Evolutionary conservation across 2,329 filamentous ascomycete species (phyloP).

Genomic region (Whalleya microplaca): DNA sequence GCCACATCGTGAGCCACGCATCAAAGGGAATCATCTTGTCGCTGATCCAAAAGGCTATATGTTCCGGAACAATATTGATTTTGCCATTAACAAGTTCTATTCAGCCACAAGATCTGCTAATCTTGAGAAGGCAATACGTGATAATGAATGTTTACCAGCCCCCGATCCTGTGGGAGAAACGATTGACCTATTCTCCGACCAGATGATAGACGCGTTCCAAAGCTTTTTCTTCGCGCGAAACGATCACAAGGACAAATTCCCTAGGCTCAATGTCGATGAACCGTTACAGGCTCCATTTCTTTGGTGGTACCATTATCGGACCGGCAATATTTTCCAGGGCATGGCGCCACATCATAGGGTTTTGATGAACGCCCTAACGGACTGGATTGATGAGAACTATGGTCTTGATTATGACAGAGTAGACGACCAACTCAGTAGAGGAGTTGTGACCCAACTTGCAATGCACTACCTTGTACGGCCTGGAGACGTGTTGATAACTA

Average conservation of each 20-base stretch:
- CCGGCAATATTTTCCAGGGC: neutral
- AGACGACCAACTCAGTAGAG: neutral
- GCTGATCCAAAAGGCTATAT: too few relatives aligned
- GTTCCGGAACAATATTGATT: too few relatives aligned
- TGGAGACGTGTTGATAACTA: constrained; percentile 3
- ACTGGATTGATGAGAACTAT: constrained; percentile 15
- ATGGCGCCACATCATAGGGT: neutral
- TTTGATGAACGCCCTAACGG: constrained; percentile 4
- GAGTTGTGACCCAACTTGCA: neutral
- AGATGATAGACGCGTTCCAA: too few relatives aligned
- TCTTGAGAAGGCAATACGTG: too few relatives aligned
- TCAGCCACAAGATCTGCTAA: too few relatives aligned
- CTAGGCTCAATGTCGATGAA: neutral
- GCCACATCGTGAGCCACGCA: too few relatives aligned
- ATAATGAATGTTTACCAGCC: too few relatives aligned
- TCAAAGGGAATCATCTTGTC: too few relatives aligned
- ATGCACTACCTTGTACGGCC: constrained; percentile 6
- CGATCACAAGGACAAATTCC: constrained; percentile 6
- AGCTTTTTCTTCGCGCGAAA: neutral
- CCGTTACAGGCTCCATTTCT: constrained; percentile 3
- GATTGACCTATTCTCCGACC: too few relatives aligned
- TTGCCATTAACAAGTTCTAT: too few relatives aligned
- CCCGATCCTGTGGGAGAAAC: too few relatives aligned
- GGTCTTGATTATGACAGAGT: neutral
- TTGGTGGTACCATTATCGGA: constrained; percentile 17